Percentiles rank a stretch among this genome's conserved stretches.
Conservation (phyloP, 176 grass and related monocot species). For the Triticum aestivum region DNA sequence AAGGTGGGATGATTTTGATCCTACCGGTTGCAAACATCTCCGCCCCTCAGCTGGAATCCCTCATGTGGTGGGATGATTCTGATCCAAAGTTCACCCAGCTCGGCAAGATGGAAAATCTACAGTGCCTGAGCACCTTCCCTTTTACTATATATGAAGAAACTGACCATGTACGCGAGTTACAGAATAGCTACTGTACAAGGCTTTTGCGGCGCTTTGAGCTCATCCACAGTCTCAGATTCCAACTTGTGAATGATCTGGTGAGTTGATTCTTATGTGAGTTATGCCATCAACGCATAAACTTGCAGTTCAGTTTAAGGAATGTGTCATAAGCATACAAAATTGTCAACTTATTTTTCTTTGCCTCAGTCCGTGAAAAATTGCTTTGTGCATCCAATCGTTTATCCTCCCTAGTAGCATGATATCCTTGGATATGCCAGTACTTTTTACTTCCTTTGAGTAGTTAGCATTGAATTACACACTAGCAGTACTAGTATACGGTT, state of each 20-base stretch:
- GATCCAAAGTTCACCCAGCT: background rate
- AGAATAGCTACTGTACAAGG: background rate
- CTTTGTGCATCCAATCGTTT: background rate
- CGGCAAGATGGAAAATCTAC: background rate
- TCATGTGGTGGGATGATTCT: background rate
- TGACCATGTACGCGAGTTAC: background rate
- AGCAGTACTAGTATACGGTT: background rate
- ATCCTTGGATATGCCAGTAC: background rate
- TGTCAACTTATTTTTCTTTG: background rate
- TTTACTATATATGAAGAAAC: background rate
- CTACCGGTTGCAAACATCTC: background rate
- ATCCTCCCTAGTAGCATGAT: background rate
- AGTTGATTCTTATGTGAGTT: background rate
- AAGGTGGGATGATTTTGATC: too few relatives aligned
- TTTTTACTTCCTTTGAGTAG: background rate
- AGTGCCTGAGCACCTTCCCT: background rate
- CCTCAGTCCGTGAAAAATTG: background rate
- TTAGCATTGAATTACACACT: background rate
- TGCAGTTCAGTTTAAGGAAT: too few relatives aligned
- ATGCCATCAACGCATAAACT: too few relatives aligned
- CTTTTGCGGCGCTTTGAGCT: background rate
- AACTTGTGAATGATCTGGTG: background rate
- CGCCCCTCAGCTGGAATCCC: background rate
- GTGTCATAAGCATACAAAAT: too few relatives aligned
- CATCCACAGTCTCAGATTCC: background rate